Conservation (phyloP, 31 red algal species). For the Porphyra umbilicalis region DNA sequence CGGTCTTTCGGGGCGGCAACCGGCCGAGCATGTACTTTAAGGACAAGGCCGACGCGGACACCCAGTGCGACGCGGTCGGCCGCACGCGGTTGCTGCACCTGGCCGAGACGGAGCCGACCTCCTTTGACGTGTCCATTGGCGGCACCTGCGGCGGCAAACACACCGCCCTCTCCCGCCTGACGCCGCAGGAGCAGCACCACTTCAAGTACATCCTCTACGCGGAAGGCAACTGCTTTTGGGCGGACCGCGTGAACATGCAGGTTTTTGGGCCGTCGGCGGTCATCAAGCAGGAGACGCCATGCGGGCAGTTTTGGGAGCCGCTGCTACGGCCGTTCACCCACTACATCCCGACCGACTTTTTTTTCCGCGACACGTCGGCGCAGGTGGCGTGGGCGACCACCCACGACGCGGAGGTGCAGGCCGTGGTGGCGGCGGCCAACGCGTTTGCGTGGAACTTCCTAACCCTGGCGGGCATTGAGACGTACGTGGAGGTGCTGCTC, state of each 20-base stretch:
- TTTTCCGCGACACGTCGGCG: conserved; percentile 63
- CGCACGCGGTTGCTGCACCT: conserved; percentile 42
- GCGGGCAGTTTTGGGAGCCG: conserved; percentile 91
- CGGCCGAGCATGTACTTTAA: conserved; percentile 69
- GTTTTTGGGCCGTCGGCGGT: conserved; percentile 77
- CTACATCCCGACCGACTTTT: conserved; percentile 79
- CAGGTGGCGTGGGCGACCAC: conserved; percentile 39
- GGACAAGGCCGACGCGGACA: conserved; percentile 53
- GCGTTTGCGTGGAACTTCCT: conserved; percentile 76
- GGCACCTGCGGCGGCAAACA: conserved; percentile 56
- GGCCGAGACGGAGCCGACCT: conserved; percentile 19
- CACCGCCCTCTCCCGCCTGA: conserved; percentile 29
- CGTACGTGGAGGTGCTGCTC: conserved; percentile 78
- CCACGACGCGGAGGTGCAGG: conserved; percentile 38
- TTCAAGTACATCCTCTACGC: conserved; percentile 92
- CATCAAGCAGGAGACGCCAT: conserved; percentile 95
- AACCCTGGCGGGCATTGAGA: conserved; percentile 46
- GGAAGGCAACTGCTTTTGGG: conserved; percentile 98
- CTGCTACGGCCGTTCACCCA: conserved; percentile 70
- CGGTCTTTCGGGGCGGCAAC: conserved; percentile 85
- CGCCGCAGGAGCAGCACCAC: conserved; percentile 48
- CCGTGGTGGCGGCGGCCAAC: conserved; percentile 76
- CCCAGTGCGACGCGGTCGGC: conserved; percentile 44
- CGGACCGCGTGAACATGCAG: conserved; percentile 72
- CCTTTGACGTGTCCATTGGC: conserved; percentile 74